Percentiles rank a stretch among this genome's conserved stretches.
Conservation (phyloP, 768 basidiomycete species). For the Dendrothele bispora region DNA sequence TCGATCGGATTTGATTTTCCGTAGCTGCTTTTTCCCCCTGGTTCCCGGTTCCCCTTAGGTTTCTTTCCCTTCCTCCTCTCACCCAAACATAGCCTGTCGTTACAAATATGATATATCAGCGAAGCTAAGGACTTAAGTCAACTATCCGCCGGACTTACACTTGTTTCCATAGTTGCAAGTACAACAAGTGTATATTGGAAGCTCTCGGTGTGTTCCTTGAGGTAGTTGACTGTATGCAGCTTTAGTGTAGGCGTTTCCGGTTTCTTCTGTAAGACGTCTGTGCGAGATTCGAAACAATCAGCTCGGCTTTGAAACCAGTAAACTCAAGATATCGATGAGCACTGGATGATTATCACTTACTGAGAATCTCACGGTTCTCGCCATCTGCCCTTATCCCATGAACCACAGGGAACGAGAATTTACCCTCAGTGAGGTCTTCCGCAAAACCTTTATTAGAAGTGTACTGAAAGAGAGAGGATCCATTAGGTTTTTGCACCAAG, state of each 20-base stretch:
- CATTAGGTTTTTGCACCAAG: too few species aligned
- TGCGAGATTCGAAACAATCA: too few species aligned
- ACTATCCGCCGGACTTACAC: too few species aligned
- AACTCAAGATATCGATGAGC: not conserved
- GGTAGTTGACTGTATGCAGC: conserved; percentile 73
- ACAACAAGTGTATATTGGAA: conserved; percentile 86
- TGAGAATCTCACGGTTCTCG: conserved; percentile 78
- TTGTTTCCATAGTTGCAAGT: conserved; percentile 55
- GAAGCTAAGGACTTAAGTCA: too few species aligned
- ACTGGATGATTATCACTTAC: not conserved
- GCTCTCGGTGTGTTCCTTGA: conserved; percentile 72
- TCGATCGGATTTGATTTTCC: too few species aligned
- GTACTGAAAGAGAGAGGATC: too few species aligned
- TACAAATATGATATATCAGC: too few species aligned
- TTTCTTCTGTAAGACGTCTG: conserved; percentile 80
- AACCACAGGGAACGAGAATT: conserved; percentile 95
- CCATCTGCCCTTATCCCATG: conserved; percentile 82
- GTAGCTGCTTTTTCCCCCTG: too few species aligned
- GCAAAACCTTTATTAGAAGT: conserved; percentile 83
- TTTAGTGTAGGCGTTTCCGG: conserved; percentile 83
- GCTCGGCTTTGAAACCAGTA: not conserved
- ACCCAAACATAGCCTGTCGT: too few species aligned
- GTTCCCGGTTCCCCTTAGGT: too few species aligned
- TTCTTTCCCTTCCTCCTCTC: too few species aligned
- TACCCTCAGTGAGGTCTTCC: conserved; percentile 94